Base-by-base conservation (phyloP, 805 yeast species). In the Cyberlindnera misumaiensis region DNA sequence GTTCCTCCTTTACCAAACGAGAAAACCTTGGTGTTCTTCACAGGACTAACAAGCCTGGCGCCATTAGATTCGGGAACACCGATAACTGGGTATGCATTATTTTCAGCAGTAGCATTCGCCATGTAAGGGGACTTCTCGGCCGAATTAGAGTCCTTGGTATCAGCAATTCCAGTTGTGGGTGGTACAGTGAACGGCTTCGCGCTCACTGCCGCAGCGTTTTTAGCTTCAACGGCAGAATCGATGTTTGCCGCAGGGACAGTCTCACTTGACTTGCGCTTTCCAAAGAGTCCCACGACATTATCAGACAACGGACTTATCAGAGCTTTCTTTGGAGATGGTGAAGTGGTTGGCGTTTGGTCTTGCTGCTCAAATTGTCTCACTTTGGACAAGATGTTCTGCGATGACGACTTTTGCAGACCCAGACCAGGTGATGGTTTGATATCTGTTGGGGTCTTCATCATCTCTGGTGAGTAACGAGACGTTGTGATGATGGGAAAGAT, bases 281-380 rank as follows among this genome's bases (percentile, higher is more conserved):
- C 52, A 40, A 48, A 45, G 12, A 52, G 40, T 15, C 44, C 48
- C 14, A 53, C 41, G 13, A 45, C 40, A 4, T 45, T 42, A 11
- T 47, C 50, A 24, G 51, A 44, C 10, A 53, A 38, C 3, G 53
- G 52, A 32, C 50, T 52, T 6, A 47, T 38, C 11, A 41, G 22
- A 3, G 49, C 40, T 16, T 48, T 50, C 38, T 39, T 44, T 4
- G 49, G 27, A n/a, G 13, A 35, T 4, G 49, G 27, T 11, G 13
- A 20, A 14, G 44, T 34, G n/a, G 24, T 30, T n/a, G 45, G 45
- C 2, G 42, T 35, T 3, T 32, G 26, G 4, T 25, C 44, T 32
- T 47, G 55, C 32, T 50, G 54, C 28, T 55, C 63, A 39, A 52
- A 55, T 34, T 56, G 62, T 46, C 44, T 59, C 34, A 57, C 57